Percentiles rank a stretch among this genome's conserved stretches.
These are phyloP conservation scores for Cladosporium phlei DNA, from an alignment of 2,329 filamentous ascomycete species.

Conservation along the genomic window DNA sequence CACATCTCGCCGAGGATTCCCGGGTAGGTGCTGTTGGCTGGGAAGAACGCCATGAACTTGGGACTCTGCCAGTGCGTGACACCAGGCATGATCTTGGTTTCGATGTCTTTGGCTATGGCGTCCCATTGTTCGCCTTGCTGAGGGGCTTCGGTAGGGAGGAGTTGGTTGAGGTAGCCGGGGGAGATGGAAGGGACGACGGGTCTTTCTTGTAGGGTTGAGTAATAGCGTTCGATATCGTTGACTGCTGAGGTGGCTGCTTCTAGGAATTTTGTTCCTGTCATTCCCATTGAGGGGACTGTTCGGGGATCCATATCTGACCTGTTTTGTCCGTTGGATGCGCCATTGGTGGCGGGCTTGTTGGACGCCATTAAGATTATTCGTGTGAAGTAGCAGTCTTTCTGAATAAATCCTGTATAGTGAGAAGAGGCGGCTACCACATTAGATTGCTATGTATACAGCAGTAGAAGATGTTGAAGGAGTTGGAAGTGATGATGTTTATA, in stretches of 20 bases:
- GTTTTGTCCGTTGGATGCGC: background rate
- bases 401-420: too few relatives aligned
- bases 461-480: too few relatives aligned
- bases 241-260: slow-evolving; percentile 71
- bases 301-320: slow-evolving; percentile 7
- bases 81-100: slow-evolving; percentile 81
- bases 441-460: too few relatives aligned
- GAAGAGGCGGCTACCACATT: too few relatives aligned
- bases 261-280: slow-evolving; percentile 77
- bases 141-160: slow-evolving; percentile 66
- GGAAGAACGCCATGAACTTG: slow-evolving; percentile 95
- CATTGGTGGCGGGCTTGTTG: background rate
- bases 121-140: slow-evolving; percentile 67
- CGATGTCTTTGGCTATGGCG: slow-evolving; percentile 76
- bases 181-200: slow-evolving; percentile 72
- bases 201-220: slow-evolving; percentile 65
- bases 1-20: slow-evolving; percentile 90
- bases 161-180: slow-evolving; percentile 78
- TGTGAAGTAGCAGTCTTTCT: too few relatives aligned
- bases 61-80: slow-evolving; percentile 93
- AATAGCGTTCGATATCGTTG: slow-evolving; percentile 83
- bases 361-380: background rate
- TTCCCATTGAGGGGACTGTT: slow-evolving; percentile 40
- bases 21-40: slow-evolving; percentile 75
- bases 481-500: too few relatives aligned